A percentile compares a stretch with the other conserved stretches of the same genome.
Evolutionary conservation across 2,329 filamentous ascomycete species (phyloP).

Genomic region (Xylaria arbuscula): DNA sequence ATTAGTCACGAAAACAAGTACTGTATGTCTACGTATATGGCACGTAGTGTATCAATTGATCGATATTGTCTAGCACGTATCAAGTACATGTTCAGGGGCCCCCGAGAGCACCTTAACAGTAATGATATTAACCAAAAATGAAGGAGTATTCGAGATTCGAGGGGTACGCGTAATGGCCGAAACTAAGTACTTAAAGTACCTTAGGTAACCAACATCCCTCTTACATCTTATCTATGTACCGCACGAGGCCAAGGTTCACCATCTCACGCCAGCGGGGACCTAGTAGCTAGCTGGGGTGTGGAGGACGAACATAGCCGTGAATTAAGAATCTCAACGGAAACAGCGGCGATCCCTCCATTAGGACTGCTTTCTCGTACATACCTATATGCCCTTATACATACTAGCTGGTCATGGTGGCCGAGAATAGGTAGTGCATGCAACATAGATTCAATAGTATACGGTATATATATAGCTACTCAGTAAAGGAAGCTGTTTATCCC

Average conservation of each 20-base stretch:
- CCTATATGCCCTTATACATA: not conserved
- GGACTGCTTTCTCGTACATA: not conserved
- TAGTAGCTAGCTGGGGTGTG: not conserved
- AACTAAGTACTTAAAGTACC: not conserved
- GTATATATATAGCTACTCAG: no score
- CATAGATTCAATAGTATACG: not conserved
- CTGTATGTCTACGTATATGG: not conserved
- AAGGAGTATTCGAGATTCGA: constrained; percentile 27
- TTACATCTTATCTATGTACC: not conserved
- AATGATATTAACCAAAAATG: constrained; percentile 6
- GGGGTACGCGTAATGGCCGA: constrained; percentile 25
- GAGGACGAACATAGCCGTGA: not conserved
- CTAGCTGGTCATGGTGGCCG: not conserved
- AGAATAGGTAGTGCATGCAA: not conserved
- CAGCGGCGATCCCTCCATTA: not conserved
- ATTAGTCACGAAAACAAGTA: not conserved
- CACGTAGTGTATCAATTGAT: not conserved
- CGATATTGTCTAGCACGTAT: not conserved
- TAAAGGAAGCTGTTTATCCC: not conserved
- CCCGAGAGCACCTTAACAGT: constrained; percentile 13
- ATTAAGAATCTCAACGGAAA: not conserved
- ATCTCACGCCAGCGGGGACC: not conserved
- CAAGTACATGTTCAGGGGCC: constrained; percentile 11
- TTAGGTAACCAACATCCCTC: not conserved
- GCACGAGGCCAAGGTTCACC: not conserved